Percentiles rank a stretch among this genome's conserved stretches.
These are phyloP conservation scores for Sideroxylon spinosum DNA, from an alignment of 179 eudicot genomes.

Conservation along the genomic window DNA sequence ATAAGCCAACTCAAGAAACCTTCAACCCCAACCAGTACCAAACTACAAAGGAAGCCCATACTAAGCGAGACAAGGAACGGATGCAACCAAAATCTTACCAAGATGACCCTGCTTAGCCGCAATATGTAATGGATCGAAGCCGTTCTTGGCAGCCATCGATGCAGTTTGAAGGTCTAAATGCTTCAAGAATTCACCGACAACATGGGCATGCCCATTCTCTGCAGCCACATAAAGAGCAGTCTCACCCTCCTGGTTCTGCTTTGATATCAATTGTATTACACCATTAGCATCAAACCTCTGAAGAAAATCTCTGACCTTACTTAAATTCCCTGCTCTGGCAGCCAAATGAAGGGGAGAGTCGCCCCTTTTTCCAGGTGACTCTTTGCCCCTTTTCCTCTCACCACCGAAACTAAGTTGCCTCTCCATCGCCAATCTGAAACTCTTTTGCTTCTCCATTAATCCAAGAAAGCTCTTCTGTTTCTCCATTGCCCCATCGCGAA, in stretches of 20 bases:
- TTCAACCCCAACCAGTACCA: not conserved
- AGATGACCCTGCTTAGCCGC: conserved; percentile 84
- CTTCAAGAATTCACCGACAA: conserved; percentile 62
- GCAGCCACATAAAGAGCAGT: conserved; percentile 69
- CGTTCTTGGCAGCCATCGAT: conserved; percentile 62
- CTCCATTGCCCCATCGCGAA: conserved; percentile 40
- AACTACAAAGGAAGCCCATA: not conserved
- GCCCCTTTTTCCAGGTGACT: conserved; percentile 81
- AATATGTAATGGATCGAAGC: conserved; percentile 76
- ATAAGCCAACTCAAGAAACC: too few species aligned
- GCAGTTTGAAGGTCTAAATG: conserved; percentile 61
- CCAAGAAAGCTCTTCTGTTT: conserved; percentile 62
- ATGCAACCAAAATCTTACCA: conserved; percentile 38
- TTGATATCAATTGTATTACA: conserved; percentile 41
- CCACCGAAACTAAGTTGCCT: conserved; percentile 72
- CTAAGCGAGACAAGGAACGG: not conserved
- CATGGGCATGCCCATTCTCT: conserved; percentile 64
- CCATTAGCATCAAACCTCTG: conserved; percentile 39
- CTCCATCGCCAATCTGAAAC: conserved; percentile 63
- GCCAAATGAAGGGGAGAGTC: conserved; percentile 75
- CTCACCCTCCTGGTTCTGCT: conserved; percentile 73
- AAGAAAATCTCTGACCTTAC: conserved; percentile 50
- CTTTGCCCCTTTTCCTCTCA: conserved; percentile 59
- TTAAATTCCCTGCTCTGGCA: conserved; percentile 70
- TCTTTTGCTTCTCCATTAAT: conserved; percentile 53